Conservation (phyloP, 306 rosid species). For the Pterocarpus santalinus region DNA sequence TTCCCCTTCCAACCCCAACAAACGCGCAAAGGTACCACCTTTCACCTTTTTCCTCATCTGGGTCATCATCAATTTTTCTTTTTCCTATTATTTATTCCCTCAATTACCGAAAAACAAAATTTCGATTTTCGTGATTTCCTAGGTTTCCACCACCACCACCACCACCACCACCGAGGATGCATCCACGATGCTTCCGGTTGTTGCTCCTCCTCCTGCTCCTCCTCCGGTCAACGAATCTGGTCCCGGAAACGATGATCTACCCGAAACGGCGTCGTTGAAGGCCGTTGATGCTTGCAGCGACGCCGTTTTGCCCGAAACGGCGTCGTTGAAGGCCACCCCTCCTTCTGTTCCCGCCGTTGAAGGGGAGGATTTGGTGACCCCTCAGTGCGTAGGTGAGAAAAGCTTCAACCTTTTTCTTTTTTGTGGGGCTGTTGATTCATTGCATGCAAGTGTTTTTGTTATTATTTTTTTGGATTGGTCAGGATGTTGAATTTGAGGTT, state of each 20-base stretch:
- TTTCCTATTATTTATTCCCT: not conserved
- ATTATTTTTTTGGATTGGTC: conserved; percentile 36
- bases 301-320: conserved; percentile 50
- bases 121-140: not conserved
- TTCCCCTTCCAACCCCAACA: conserved; percentile 73
- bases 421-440: conserved; percentile 4
- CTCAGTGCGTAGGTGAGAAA: conserved; percentile 65
- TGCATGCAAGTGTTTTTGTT: conserved; percentile 48
- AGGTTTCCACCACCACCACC: conserved; percentile 55
- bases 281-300: conserved; percentile 51
- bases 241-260: conserved; percentile 79
- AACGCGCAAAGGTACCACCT: conserved; percentile 75
- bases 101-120: not conserved
- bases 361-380: conserved; percentile 64
- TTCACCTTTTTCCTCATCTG: not conserved
- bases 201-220: not conserved
- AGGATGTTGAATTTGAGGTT: not conserved
- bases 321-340: conserved; percentile 57
- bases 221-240: conserved; percentile 76
- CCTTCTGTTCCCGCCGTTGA: conserved; percentile 53
- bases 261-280: conserved; percentile 62
- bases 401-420: conserved; percentile 15
- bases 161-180: conserved; percentile 53
- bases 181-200: conserved; percentile 43
- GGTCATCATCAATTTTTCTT: not conserved